phyloP scores from a whole-genome alignment of 2,329 filamentous ascomycete genomes.

The Aureobasidium subglaciale region DNA sequence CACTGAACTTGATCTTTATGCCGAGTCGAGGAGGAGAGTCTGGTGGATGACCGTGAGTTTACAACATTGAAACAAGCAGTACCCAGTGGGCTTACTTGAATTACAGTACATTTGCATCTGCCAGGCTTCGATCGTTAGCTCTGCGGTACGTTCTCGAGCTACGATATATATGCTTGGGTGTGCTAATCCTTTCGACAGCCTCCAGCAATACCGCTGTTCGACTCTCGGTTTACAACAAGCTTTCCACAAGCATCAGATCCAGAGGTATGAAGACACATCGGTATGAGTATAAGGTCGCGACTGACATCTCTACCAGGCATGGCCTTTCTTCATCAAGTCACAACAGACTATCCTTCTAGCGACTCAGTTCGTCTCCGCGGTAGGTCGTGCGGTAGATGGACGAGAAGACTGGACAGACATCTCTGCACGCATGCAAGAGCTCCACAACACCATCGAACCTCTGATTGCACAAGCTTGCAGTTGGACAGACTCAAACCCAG shows the following conservation, averaged over 20 bases:
- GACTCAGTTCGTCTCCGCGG: slow-evolving; percentile 10
- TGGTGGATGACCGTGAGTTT: slow-evolving; percentile 48
- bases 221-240: slow-evolving; percentile 39
- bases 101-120: slow-evolving; percentile 43
- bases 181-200: slow-evolving; percentile 25
- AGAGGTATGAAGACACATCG: not conserved
- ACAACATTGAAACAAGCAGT: not conserved
- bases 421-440: not conserved
- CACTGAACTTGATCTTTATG: slow-evolving; percentile 34
- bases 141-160: slow-evolving; percentile 32
- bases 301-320: not conserved
- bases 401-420: not conserved
- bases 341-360: slow-evolving; percentile 10
- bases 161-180: not conserved
- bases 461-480: slow-evolving; percentile 18
- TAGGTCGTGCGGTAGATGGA: not conserved
- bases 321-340: slow-evolving; percentile 12
- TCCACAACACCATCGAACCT: slow-evolving; percentile 1
- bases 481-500: slow-evolving; percentile 23
- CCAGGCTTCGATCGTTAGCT: slow-evolving; percentile 47
- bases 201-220: slow-evolving; percentile 38
- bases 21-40: slow-evolving; percentile 41
- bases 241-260: slow-evolving; percentile 9
- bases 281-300: not conserved
- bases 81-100: not conserved